Evolutionary conservation across 2,329 filamentous ascomycete species (phyloP), one percentile per base, ranked within the genome.

Genomic region (Neonectria faginata): DNA sequence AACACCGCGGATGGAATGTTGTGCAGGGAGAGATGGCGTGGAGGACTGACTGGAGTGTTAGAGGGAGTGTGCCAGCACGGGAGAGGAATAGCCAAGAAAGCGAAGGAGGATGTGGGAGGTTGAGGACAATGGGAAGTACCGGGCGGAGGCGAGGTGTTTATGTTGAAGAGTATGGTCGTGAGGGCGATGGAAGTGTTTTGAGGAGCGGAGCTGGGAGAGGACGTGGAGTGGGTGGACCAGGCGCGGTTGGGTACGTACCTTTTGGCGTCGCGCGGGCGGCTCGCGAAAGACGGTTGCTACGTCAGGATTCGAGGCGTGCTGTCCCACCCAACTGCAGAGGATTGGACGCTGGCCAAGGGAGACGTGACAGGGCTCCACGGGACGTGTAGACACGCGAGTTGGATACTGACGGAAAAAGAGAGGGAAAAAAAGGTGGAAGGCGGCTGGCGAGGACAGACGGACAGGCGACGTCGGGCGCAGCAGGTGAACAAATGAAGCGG

Each of bases 101-200:
- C 67, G 67, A 69, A 71, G 68, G 70, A 71, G 62, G 67, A 72
- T 68, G 67, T 55, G 54, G 68, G 69, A 67, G 59, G 67, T 71
- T 56, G 67, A 71, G 66, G 69, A 67, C 63, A 68, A 68, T 73
- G 66, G 62, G 60, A 63, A 67, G 57, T 64, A 68, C 67, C 65
- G 67, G 67, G 70, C 65, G 72, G 73, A 72, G 69, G 67, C 67
- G 75, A 74, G 74, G 64, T 79, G 76, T 77, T 77, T 76, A 76
- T 78, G 75, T 75, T 73, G 59, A 72, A 74, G 70, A 68, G 59
- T 53, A 67, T 64, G 68, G 67, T 73, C 50, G 74, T 77, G 75
- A 78, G 74, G 76, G 72, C 70, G 72, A 73, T 74, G 74, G 75
- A 74, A 73, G 74, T 79, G 77, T 79, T 78, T 79, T 79, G 75